Base-by-base conservation (phyloP, 208 protist genomes). In the Trypanosoma avium region DNA sequence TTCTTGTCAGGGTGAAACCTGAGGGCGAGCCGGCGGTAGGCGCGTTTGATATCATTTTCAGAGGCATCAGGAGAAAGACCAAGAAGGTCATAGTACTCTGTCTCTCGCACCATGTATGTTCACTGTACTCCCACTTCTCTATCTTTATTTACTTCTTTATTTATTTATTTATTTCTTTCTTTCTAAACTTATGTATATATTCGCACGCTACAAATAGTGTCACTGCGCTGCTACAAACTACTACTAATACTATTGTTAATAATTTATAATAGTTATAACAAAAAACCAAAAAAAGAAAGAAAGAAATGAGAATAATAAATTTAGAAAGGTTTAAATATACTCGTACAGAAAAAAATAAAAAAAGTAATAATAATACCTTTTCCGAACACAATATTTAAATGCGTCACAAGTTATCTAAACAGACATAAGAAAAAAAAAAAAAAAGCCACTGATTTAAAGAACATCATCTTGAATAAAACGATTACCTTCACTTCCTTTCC, bases 1-100 rank as follows among this genome's bases (percentile, higher is more conserved):
- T 93, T 90, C 70, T 95, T 94, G 77, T 97, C 93, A 22, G 93
- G 93, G 72, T 97, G 93, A 48, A 93, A 96, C 46, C 77, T 70
- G 33, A 96, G 75, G 12, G 90, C 90, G 1, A 96, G 77, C 21
- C 79, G 79, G 48, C 86, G 82, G 62, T 96, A 97, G 7, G 90
- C 88, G 46, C 89, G 81, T 71, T 92, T 93, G 64, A 97, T 95
- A 40, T 96, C 86, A 56, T 84, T 55, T 56, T 95, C 88, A 48
- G 73, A 69, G 9, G 93, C 93, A 49, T 89, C 79, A 2, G 75
- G 65, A 24, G 70, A 53, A 36, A 97, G 66, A 24, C 74, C 57
- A 36, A 96, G 70, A 27, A 91, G 71, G 50, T 95, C 88, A 71
- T 97, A 97, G 35, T 87, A 88, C 72, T 96, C 89, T 5, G 86